phyloP scores from a whole-genome alignment of 2,329 filamentous ascomycete genomes.

The Phialophora macrospora region DNA sequence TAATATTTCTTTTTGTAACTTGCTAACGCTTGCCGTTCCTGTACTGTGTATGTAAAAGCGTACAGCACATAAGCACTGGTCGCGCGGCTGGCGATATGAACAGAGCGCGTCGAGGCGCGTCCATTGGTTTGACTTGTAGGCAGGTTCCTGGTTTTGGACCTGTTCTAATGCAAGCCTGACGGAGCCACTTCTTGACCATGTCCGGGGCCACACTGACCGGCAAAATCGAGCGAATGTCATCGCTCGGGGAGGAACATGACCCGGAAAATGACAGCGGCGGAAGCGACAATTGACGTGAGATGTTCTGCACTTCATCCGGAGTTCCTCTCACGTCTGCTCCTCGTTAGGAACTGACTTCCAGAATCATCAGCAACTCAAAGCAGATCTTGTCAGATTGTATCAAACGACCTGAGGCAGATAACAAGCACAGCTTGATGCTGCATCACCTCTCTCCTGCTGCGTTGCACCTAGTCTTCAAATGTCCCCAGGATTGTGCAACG shows the following conservation, averaged over 20 bases:
- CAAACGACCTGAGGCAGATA: constrained; percentile 24
- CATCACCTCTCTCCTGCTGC: constrained; percentile 14
- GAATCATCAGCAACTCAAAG: constrained; percentile 9
- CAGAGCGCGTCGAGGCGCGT: constrained; percentile 36
- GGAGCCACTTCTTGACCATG: constrained; percentile 26
- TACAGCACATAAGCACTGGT: constrained; percentile 33
- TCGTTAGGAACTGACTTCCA: constrained; percentile 7
- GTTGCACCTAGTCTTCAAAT: constrained; percentile 21
- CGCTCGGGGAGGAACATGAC: constrained; percentile 28
- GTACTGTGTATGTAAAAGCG: constrained; percentile 18
- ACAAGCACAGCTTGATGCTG: constrained; percentile 18
- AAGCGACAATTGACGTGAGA: constrained; percentile 33
- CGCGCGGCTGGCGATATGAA: constrained; percentile 33
- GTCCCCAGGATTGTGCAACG: constrained; percentile 24
- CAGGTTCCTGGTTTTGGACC: constrained; percentile 35
- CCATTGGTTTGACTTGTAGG: constrained; percentile 28
- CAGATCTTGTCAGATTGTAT: constrained; percentile 7
- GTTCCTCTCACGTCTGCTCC: constrained; percentile 11
- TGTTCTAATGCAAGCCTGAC: constrained; percentile 36
- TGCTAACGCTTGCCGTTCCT: constrained; percentile 12
- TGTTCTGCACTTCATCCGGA: constrained; percentile 18
- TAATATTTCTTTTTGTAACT: constrained; percentile 9
- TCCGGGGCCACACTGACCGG: constrained; percentile 31
- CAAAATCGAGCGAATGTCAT: constrained; percentile 31
- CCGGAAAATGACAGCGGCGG: constrained; percentile 25